These are phyloP conservation scores for Cyclotella kingstonii DNA, from an alignment of 108 stramenopile genomes.

Conservation along the genomic window DNA sequence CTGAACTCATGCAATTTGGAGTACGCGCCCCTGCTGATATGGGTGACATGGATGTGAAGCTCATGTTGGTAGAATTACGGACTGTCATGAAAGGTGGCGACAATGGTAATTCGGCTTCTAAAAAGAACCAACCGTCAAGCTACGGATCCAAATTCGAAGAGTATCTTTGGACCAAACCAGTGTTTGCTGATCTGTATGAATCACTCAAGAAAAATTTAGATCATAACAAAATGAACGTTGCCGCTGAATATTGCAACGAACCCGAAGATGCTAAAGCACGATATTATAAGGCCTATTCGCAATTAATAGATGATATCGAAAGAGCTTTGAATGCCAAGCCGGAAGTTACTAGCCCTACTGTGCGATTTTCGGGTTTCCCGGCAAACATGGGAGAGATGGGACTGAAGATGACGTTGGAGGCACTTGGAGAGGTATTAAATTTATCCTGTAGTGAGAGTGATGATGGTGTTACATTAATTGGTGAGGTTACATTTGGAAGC, in stretches of 20 bases:
- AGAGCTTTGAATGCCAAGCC: slow-evolving; percentile 63
- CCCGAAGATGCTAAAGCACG: slow-evolving; percentile 55
- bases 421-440: slow-evolving; percentile 66
- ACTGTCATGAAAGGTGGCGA: slow-evolving; percentile 51
- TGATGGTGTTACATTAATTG: slow-evolving; percentile 64
- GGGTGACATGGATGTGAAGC: slow-evolving; percentile 82
- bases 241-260: slow-evolving; percentile 71
- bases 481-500: slow-evolving; percentile 78
- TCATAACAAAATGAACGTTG: slow-evolving; percentile 82
- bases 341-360: slow-evolving; percentile 64
- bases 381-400: slow-evolving; percentile 82
- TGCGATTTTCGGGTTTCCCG: slow-evolving; percentile 80
- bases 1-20: slow-evolving; percentile 64
- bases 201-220: slow-evolving; percentile 55
- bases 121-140: slow-evolving; percentile 36
- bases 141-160: slow-evolving; percentile 84
- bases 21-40: slow-evolving; percentile 69
- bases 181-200: slow-evolving; percentile 70
- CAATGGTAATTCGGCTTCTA: slow-evolving; percentile 13
- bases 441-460: slow-evolving; percentile 65
- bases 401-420: slow-evolving; percentile 82
- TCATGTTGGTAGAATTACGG: slow-evolving; percentile 83
- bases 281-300: slow-evolving; percentile 59
- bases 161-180: slow-evolving; percentile 78
- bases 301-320: slow-evolving; percentile 55